Evolutionary conservation across 1,139 yeast species (phyloP).

Genomic region (Diutina ranongensis): DNA sequence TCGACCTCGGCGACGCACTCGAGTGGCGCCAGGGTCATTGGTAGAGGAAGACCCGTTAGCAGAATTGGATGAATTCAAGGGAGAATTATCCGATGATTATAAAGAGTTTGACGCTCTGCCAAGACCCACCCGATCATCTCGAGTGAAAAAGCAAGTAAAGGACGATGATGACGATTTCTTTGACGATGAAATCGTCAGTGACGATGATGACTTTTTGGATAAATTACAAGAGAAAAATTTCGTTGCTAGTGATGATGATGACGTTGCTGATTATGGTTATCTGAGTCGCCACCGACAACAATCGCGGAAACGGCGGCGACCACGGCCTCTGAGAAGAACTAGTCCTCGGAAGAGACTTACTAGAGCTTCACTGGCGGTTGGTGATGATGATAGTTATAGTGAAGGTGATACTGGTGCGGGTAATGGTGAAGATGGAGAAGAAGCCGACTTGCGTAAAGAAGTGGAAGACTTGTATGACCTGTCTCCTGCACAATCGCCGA

Average conservation of each 20-base stretch:
- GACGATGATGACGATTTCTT: constrained; percentile 1
- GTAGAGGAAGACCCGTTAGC: constrained; percentile 5
- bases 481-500: constrained; percentile 35
- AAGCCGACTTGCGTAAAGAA: constrained; percentile 36
- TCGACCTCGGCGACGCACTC: not conserved
- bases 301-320: not conserved
- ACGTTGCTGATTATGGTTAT: not conserved
- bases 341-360: constrained; percentile 2
- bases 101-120: not conserved
- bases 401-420: not conserved
- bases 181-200: not conserved
- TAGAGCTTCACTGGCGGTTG: not conserved
- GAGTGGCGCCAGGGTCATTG: not conserved
- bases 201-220: constrained; percentile 4
- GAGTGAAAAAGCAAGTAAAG: not conserved
- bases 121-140: not conserved
- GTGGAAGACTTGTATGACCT: constrained; percentile 42
- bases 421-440: constrained; percentile 12
- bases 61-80: constrained; percentile 4
- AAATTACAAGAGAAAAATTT: not conserved
- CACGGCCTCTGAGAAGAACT: not conserved
- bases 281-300: not conserved
- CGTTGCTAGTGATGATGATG: constrained; percentile 4
- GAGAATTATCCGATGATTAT: not conserved
- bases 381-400: not conserved